Conservation (phyloP, 305 asterid genomes). For the Ajuga reptans region DNA sequence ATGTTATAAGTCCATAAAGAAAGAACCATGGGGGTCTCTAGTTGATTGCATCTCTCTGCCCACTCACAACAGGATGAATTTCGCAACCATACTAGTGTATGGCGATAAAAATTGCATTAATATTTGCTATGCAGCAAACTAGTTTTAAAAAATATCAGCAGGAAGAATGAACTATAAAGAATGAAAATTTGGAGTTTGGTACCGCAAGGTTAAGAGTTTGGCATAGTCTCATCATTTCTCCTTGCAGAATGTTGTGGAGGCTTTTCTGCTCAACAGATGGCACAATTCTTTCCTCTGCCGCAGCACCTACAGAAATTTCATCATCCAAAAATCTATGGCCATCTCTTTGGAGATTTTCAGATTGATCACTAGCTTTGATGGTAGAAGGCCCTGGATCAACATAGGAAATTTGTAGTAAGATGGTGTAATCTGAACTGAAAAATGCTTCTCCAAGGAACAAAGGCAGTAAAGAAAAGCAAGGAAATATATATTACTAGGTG, state of each 20-base stretch:
- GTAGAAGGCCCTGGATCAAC: slow-evolving; percentile 36
- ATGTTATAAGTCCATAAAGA: slow-evolving; percentile 7
- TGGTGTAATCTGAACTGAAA: neutral
- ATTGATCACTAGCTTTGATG: slow-evolving; percentile 24
- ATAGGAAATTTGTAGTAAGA: slow-evolving; percentile 17
- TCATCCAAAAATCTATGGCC: slow-evolving; percentile 20
- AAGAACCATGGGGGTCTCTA: neutral
- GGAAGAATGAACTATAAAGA: neutral
- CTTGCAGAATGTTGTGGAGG: slow-evolving; percentile 43
- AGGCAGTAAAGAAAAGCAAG: neutral
- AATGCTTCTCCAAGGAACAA: slow-evolving; percentile 15
- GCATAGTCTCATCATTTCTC: slow-evolving; percentile 53
- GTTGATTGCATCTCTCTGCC: slow-evolving; percentile 10
- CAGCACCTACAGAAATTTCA: slow-evolving; percentile 30
- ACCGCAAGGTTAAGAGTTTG: slow-evolving; percentile 64
- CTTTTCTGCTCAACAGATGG: slow-evolving; percentile 40
- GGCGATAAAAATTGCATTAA: neutral
- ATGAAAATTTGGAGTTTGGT: slow-evolving; percentile 23
- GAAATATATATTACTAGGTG: slow-evolving; percentile 3
- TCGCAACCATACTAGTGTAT: neutral
- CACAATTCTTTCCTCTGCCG: slow-evolving; percentile 24
- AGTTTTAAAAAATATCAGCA: neutral
- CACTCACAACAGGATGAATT: neutral
- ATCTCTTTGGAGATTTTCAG: slow-evolving; percentile 27
- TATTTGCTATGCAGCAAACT: slow-evolving; percentile 5